These are phyloP conservation scores for Puccinellia tenuiflora DNA, from an alignment of 176 grass and related monocot species.

Conservation along the genomic window DNA sequence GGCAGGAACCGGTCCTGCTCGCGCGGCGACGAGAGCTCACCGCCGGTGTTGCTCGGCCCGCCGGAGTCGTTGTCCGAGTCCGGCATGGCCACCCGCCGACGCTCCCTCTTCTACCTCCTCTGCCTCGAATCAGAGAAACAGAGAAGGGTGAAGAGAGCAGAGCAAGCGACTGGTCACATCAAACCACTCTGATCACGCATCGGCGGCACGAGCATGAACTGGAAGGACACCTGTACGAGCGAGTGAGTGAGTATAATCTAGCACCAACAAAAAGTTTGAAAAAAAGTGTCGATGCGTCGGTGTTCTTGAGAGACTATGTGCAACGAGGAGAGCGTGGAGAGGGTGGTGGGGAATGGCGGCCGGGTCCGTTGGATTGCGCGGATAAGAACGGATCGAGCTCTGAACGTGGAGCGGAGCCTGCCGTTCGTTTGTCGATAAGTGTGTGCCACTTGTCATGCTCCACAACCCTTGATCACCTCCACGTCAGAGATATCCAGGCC, in stretches of 20 bases:
- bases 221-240: not conserved
- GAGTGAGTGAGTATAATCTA: not conserved
- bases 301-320: not conserved
- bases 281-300: not conserved
- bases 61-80: slow-evolving; percentile 93
- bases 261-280: not conserved
- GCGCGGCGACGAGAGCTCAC: slow-evolving; percentile 47
- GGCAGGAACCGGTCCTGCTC: slow-evolving; percentile 96
- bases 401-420: slow-evolving; percentile 23
- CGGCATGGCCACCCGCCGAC: slow-evolving; percentile 31
- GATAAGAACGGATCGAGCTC: slow-evolving; percentile 46
- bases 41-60: slow-evolving; percentile 48
- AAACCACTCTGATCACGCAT: not conserved
- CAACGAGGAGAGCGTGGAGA: not conserved
- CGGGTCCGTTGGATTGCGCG: slow-evolving; percentile 57
- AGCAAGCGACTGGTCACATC: not conserved
- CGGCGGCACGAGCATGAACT: not conserved
- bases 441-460: slow-evolving; percentile 21
- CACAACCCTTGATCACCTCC: not conserved
- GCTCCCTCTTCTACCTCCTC: not conserved
- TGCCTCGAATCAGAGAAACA: slow-evolving; percentile 23
- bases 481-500: slow-evolving; percentile 31
- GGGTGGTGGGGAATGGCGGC: slow-evolving; percentile 16
- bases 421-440: slow-evolving; percentile 53
- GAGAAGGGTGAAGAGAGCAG: slow-evolving; percentile 1